These are phyloP conservation scores for Hanseniaspora valbyensis DNA, from an alignment of 805 yeast species.

Conservation along the genomic window DNA sequence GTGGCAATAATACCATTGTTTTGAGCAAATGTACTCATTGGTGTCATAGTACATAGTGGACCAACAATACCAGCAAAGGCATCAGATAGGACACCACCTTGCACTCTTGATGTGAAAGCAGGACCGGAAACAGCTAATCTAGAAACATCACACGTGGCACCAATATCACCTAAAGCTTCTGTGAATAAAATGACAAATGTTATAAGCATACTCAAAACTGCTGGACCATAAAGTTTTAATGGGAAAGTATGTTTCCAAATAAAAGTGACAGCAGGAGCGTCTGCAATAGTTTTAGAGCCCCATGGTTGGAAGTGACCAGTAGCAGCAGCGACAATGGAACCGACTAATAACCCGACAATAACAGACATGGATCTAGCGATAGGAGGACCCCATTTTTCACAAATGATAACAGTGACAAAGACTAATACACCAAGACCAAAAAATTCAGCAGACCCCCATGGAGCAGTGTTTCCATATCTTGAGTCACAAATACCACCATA, in stretches of 20 bases:
- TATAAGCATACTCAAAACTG: conserved; percentile 75
- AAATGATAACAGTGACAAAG: conserved; percentile 56
- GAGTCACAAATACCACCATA: conserved; percentile 44
- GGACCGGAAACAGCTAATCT: conserved; percentile 75
- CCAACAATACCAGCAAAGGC: conserved; percentile 71
- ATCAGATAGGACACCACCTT: conserved; percentile 87
- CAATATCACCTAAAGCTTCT: conserved; percentile 92
- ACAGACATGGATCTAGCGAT: conserved; percentile 92
- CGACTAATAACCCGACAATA: conserved; percentile 69
- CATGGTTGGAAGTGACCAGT: conserved; percentile 54
- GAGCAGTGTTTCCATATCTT: conserved; percentile 22
- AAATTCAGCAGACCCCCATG: conserved; percentile 79
- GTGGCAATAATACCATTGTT: conserved; percentile 89
- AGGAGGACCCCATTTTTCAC: conserved; percentile 87
- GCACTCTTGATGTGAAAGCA: conserved; percentile 70
- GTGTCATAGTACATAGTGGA: conserved; percentile 74
- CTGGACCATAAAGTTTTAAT: conserved; percentile 68
- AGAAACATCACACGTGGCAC: conserved; percentile 89
- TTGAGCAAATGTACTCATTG: conserved; percentile 86
- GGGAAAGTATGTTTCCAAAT: conserved; percentile 81
- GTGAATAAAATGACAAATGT: conserved; percentile 72
- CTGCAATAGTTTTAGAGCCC: conserved; percentile 41
- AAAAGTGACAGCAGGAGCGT: conserved; percentile 75
- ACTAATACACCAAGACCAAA: conserved; percentile 82
- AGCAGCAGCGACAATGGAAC: conserved; percentile 89